Percentiles rank a stretch among this genome's conserved stretches.
phyloP scores from a whole-genome alignment of 768 basidiomycete genomes.

The Kwoniella heveanensis region DNA sequence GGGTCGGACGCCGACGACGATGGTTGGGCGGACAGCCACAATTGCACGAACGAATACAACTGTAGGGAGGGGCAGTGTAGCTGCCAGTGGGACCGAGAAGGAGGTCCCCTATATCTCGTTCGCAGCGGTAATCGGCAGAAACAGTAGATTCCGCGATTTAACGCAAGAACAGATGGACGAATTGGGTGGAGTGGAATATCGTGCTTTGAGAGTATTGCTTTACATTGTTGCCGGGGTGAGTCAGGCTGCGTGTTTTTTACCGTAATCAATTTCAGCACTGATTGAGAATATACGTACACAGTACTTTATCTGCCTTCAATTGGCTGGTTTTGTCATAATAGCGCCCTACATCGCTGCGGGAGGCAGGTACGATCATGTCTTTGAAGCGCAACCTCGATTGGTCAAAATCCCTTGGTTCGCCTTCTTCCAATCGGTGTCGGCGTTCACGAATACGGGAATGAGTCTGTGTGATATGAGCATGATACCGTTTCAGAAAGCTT shows the following conservation, averaged over 20 bases:
- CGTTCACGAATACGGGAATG: slow-evolving; percentile 85
- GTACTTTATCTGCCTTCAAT: slow-evolving; percentile 77
- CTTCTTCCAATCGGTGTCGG: slow-evolving; percentile 77
- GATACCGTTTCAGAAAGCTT: slow-evolving; percentile 85
- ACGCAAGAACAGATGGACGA: slow-evolving; percentile 84
- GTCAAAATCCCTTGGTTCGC: slow-evolving; percentile 76
- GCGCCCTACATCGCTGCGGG: slow-evolving; percentile 73
- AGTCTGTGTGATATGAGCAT: slow-evolving; percentile 82
- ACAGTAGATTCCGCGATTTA: slow-evolving; percentile 64
- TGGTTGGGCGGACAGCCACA: slow-evolving; percentile 60
- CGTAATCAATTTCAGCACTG: no score
- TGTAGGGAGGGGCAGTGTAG: slow-evolving; percentile 55
- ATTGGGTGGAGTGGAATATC: slow-evolving; percentile 89
- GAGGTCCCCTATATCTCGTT: slow-evolving; percentile 81
- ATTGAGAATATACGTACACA: no score
- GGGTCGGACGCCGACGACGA: slow-evolving; percentile 57
- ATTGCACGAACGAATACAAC: slow-evolving; percentile 59
- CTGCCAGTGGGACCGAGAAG: slow-evolving; percentile 53
- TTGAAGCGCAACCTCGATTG: slow-evolving; percentile 63
- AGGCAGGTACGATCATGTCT: slow-evolving; percentile 64
- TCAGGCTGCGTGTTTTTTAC: slow-evolving; percentile 34
- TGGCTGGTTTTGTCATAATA: slow-evolving; percentile 71
- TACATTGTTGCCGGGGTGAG: slow-evolving; percentile 78
- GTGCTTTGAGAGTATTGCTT: slow-evolving; percentile 74
- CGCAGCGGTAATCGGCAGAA: slow-evolving; percentile 78